These are phyloP conservation scores for Solanum arcanum DNA, from an alignment of 257 asterid species.

Conservation along the genomic window DNA sequence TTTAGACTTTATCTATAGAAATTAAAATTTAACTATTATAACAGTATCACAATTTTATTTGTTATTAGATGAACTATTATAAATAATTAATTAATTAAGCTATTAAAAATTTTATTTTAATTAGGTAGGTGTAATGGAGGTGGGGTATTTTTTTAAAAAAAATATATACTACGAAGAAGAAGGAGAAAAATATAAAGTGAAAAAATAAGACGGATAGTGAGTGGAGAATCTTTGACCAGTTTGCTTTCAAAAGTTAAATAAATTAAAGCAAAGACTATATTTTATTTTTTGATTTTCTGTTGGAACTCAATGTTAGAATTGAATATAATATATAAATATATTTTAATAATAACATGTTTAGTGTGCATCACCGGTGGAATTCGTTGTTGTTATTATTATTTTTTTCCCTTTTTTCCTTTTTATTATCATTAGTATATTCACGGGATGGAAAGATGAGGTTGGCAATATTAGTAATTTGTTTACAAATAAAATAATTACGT, in stretches of 20 bases:
- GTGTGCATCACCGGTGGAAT: neutral
- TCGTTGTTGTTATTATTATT: neutral
- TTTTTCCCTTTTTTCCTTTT: neutral
- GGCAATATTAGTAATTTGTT: neutral
- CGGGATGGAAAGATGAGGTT: neutral
- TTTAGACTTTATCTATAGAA: neutral
- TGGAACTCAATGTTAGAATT: neutral
- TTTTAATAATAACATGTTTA: neutral
- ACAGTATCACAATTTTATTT: neutral
- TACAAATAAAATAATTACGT: neutral
- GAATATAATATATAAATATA: neutral
- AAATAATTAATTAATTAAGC: neutral
- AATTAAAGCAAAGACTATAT: neutral
- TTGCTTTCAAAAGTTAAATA: neutral
- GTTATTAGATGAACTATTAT: too few relatives aligned
- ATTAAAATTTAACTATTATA: neutral
- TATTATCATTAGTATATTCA: neutral
- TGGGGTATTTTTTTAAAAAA: neutral
- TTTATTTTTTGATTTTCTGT: neutral
- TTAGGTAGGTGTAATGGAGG: neutral
- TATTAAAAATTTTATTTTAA: too few relatives aligned
- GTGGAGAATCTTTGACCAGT: neutral
- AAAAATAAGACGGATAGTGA: neutral
- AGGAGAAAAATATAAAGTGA: neutral
- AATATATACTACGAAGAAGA: neutral